Percentiles rank a stretch among this genome's conserved stretches.
phyloP scores from a whole-genome alignment of 768 basidiomycete genomes.

The Trametes villosa region DNA sequence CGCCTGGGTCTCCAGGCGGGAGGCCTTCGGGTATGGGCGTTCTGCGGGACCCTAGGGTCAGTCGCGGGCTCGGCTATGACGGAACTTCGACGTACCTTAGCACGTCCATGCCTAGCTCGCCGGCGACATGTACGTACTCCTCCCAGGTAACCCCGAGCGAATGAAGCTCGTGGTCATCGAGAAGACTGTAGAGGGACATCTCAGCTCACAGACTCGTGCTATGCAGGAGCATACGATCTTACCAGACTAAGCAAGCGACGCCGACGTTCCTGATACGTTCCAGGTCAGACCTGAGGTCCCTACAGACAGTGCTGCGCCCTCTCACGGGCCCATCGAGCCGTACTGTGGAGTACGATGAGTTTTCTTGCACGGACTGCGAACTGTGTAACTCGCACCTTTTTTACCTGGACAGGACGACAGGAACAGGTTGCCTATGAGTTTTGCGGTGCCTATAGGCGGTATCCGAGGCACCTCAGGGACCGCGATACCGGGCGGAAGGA shows the following conservation, averaged over 20 bases:
- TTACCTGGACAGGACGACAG: constrained; percentile 95
- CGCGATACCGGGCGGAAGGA: background rate
- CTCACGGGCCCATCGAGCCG: constrained; percentile 74
- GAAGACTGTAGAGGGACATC: constrained; percentile 55
- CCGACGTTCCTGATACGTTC: constrained; percentile 72
- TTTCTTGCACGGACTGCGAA: background rate
- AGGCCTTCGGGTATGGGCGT: constrained; percentile 92
- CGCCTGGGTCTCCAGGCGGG: constrained; percentile 61
- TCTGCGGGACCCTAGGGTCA: constrained; percentile 42
- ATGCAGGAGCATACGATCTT: constrained; percentile 26
- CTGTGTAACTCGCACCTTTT: constrained; percentile 57
- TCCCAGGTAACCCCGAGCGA: constrained; percentile 88
- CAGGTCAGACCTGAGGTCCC: constrained; percentile 81
- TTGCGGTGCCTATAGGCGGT: background rate
- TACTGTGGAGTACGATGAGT: constrained; percentile 43
- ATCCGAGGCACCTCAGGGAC: constrained; percentile 10
- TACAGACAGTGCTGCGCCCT: constrained; percentile 80
- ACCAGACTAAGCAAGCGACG: constrained; percentile 86
- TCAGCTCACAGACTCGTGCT: background rate
- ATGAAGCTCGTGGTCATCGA: constrained; percentile 83
- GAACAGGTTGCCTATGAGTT: constrained; percentile 79
- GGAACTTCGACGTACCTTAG: constrained; percentile 57
- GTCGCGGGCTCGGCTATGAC: background rate
- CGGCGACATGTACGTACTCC: constrained; percentile 69
- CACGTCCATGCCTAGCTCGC: constrained; percentile 72